Evolutionary conservation across 2,329 filamentous ascomycete genomes (phyloP).

Genomic region (Graphilbum sp.): DNA sequence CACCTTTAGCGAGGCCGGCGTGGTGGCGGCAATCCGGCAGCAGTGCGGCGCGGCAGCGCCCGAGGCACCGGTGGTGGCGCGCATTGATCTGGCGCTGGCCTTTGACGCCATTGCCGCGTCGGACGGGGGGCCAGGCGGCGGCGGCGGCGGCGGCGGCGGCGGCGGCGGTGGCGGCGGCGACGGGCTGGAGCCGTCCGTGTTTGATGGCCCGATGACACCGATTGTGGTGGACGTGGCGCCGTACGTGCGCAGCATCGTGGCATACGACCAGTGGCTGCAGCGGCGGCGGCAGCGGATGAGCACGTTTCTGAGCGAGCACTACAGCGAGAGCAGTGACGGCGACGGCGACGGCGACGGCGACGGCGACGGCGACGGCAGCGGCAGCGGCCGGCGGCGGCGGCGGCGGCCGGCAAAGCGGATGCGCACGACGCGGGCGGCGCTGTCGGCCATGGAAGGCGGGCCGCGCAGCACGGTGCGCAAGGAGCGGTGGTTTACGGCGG

Average conservation of each 20-base stretch:
- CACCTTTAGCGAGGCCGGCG: constrained; percentile 14
- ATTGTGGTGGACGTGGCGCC: constrained; percentile 70
- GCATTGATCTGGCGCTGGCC: constrained; percentile 38
- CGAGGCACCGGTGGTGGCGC: constrained; percentile 18
- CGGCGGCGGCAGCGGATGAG: constrained; percentile 43
- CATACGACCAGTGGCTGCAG: constrained; percentile 57
- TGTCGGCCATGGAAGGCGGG: constrained; percentile 54
- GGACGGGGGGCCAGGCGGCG: constrained; percentile 16
- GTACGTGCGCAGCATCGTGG: constrained; percentile 73
- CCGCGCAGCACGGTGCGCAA: constrained; percentile 42
- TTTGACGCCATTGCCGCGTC: constrained; percentile 43
- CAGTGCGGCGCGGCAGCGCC: constrained; percentile 14
- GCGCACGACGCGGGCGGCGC: constrained; percentile 51
- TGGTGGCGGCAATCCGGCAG: constrained; percentile 20
- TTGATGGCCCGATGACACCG: constrained; percentile 16
- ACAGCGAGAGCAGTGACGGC: constrained; percentile 9
- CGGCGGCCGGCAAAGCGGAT: constrained; percentile 29
- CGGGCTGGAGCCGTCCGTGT: constrained; percentile 47
- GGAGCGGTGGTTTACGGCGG: constrained; percentile 49
- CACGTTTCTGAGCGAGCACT: constrained; percentile 36
- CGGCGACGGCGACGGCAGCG: neutral
- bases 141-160: constrained; percentile 19
- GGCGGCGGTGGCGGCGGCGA: constrained; percentile 14
- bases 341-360: constrained; percentile 15
- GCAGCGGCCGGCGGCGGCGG: too few relatives aligned